A percentile compares a stretch with the other conserved stretches of the same genome.
Evolutionary conservation across 306 rosid genomes (phyloP).

Genomic region (Sophora flavescens): DNA sequence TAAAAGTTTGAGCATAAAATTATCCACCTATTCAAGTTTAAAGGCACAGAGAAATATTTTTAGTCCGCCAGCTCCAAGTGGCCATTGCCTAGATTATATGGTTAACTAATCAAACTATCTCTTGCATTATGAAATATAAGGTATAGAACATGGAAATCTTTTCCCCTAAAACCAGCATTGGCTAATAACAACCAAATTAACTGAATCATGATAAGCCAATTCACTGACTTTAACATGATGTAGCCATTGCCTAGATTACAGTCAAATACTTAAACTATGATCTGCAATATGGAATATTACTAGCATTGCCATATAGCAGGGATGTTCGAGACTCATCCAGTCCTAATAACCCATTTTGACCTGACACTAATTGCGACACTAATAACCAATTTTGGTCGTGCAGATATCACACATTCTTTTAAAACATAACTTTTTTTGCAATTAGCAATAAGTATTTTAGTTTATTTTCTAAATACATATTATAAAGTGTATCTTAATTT

Average conservation of each 20-base stretch:
- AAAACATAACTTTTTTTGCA: too few relatives aligned
- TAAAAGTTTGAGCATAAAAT: not conserved
- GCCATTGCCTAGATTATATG: not conserved
- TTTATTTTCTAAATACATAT: too few relatives aligned
- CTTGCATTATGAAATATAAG: not conserved
- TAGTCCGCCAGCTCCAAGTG: not conserved
- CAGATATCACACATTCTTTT: too few relatives aligned
- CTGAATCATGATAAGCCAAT: not conserved
- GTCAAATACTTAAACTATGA: conserved; percentile 6
- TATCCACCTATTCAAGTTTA: not conserved
- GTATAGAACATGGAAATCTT: not conserved
- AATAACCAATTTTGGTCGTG: too few relatives aligned
- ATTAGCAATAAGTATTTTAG: too few relatives aligned
- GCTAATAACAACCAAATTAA: not conserved
- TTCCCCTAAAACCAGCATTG: conserved; percentile 2
- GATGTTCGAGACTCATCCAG: too few relatives aligned
- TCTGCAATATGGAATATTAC: not conserved
- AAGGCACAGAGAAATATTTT: not conserved
- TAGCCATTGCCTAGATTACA: not conserved
- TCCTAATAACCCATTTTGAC: too few relatives aligned
- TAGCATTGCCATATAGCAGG: not conserved
- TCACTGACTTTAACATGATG: not conserved
- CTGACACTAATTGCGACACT: too few relatives aligned
- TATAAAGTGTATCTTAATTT: too few relatives aligned
- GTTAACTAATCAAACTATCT: conserved; percentile 2